Evolutionary conservation across 805 yeast genomes (phyloP), one percentile per base, ranked within the genome.

Genomic region (Candida sithepensis): DNA sequence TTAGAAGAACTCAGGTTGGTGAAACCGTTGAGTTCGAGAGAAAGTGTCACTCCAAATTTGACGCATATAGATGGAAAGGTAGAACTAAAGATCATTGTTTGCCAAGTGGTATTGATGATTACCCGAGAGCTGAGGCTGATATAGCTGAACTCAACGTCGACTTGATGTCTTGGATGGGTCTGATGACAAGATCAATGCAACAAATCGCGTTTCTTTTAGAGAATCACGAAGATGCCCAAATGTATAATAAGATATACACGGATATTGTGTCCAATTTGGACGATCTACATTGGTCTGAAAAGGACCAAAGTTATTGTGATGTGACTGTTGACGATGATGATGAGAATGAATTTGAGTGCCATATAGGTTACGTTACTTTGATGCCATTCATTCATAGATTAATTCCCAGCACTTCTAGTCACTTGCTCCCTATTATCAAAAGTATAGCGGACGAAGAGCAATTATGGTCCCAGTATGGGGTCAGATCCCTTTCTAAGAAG

Each of bases 51-150:
- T 74, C 84, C 4, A 45, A 52, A 3, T 60, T 64, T 7, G 96
- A 90, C 62, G 86, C 82, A 0, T 94, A 85, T 64, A 75, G 96
- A 63, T 94, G 99, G 99, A 78, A 89, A 49, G 99, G 98, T 4
- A 80, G 98, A 55, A 87, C 97, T 0, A 70, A 74, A 19, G 78
- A 83, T 3, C 97, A 88, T 59, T 87, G 96, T 63, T 72, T 92
- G 45, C 94, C 99, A 8, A 85, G 95, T 65, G 99, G 99, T 0
- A 65, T 94, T 33, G 99, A 94, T 66, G 99, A 94, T 62, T 94
- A 91, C 60, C 99, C 99, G 32, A 78, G 99, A 52, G 84, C 90
- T 1, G 79, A 78, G 6, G 92, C 95, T 2, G 96, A 89, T 64
- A 74, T 83, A 37, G 95, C 95, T 1, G 99, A 94, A 67, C 72